These are phyloP conservation scores for Starmerella vaccinii DNA, from an alignment of 805 yeast genomes.

Conservation along the genomic window DNA sequence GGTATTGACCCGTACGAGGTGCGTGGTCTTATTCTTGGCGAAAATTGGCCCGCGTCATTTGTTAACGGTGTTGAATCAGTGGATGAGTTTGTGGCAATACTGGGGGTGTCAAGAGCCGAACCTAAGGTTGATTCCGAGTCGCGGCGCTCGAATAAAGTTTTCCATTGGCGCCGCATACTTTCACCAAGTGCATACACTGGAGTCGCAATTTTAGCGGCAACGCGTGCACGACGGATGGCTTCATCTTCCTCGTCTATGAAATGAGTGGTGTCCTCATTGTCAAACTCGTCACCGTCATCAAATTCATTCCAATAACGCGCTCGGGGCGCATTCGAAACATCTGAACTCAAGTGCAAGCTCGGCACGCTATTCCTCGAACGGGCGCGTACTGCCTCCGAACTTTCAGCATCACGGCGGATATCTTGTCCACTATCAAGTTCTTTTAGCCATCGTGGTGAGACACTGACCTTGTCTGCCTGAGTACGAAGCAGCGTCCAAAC, in stretches of 20 bases:
- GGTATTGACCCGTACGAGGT: slow-evolving; percentile 3
- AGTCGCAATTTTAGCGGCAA: slow-evolving; percentile 28
- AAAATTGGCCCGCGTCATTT: slow-evolving; percentile 10
- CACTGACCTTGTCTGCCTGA: slow-evolving; percentile 29
- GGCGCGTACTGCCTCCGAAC: background rate
- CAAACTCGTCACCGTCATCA: slow-evolving; percentile 45
- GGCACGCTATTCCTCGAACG: background rate
- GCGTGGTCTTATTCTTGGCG: slow-evolving; percentile 17
- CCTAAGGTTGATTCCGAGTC: slow-evolving; percentile 9
- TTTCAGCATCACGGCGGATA: slow-evolving; percentile 40
- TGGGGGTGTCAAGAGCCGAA: slow-evolving; percentile 1
- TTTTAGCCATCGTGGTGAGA: slow-evolving; percentile 36
- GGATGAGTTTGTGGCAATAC: slow-evolving; percentile 1
- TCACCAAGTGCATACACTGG: slow-evolving; percentile 26
- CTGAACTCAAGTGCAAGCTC: background rate
- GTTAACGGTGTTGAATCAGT: slow-evolving; percentile 1
- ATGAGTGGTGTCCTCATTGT: slow-evolving; percentile 26
- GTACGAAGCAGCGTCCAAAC: slow-evolving; percentile 31
- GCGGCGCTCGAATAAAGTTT: slow-evolving; percentile 8
- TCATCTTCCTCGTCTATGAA: slow-evolving; percentile 30
- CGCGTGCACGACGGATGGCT: slow-evolving; percentile 27
- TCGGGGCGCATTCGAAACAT: background rate
- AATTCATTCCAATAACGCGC: slow-evolving; percentile 57
- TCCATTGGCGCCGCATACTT: slow-evolving; percentile 21
- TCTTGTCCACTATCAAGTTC: slow-evolving; percentile 32